A percentile compares a stretch with the other conserved stretches of the same genome.
Conservation (phyloP, 1,139 yeast species). For the Yamadazyma sp. region DNA sequence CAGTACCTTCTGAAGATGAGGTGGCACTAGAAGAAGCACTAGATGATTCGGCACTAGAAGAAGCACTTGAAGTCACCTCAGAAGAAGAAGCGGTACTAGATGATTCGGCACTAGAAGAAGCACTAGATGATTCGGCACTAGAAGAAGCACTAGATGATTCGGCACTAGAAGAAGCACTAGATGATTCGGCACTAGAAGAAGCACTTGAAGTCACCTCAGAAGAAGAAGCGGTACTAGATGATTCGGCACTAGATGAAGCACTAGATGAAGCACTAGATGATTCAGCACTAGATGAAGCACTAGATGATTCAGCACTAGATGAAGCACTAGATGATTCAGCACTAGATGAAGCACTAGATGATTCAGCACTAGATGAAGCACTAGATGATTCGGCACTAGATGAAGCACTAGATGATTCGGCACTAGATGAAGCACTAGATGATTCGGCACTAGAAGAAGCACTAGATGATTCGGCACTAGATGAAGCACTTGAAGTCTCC, state of each 20-base stretch:
- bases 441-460: not conserved
- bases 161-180: not conserved
- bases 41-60: not conserved
- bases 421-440: slow-evolving; percentile 6
- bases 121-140: slow-evolving; percentile 6
- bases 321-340: not conserved
- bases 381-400: slow-evolving; percentile 7
- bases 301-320: slow-evolving; percentile 2
- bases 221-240: slow-evolving; percentile 6
- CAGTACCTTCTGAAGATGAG: slow-evolving; percentile 3
- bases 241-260: slow-evolving; percentile 7
- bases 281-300: slow-evolving; percentile 6
- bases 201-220: not conserved
- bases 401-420: slow-evolving; percentile 6
- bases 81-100: slow-evolving; percentile 8
- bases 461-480: slow-evolving; percentile 7
- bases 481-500: slow-evolving; percentile 6
- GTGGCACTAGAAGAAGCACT: slow-evolving; percentile 1
- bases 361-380: slow-evolving; percentile 5
- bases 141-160: slow-evolving; percentile 6
- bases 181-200: slow-evolving; percentile 6
- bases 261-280: slow-evolving; percentile 6
- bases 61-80: not conserved
- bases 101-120: slow-evolving; percentile 8
- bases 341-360: not conserved